Base-by-base conservation (phyloP, 805 yeast genomes). In the Yamadazyma takamatsuzukensis region DNA sequence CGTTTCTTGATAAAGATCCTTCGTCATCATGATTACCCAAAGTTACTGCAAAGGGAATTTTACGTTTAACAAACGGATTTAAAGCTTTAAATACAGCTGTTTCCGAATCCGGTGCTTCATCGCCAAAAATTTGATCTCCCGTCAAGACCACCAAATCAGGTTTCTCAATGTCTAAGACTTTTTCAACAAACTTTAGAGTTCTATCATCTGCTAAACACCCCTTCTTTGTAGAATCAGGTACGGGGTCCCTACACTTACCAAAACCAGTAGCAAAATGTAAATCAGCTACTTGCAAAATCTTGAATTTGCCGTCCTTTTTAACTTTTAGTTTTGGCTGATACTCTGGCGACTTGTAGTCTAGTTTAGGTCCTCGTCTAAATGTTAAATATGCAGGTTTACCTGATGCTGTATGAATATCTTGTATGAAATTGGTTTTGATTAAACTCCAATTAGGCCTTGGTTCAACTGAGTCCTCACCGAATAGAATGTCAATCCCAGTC, bases 21-120 rank as follows among this genome's bases (percentile, higher is more conserved):
- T 89, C 95, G 49, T 83, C 93, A 54, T 93, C 98, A 54, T 93
- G 98, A 54, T 93, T 93, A 0, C 98, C 98, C 65, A 90, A 70
- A 6, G 80, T 78, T 43, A 83, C 69, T 0, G 96, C 90, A 66
- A 74, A 93, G 3, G 97, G 97, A 6, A 89, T 82, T 30, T 70
- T 57, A 29, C 84, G 62, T 11, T 61, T 48, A 15, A 89, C 71
- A 17, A 86, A 74, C 0, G 95, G 94, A 8, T 70, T 64, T 7
- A 83, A 67, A 0, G 81, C 86, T 52, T 93, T 90, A 38, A 82
- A 68, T n/a, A 87, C 47, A 0, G 96, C 77, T 0, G 95, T 79
- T 44, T 80, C 81, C 0, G 96, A 71, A 51, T 90, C 97, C 6
- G 85, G 87, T 0, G 85, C 70, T 27, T 65, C 71, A 25, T 74